These are phyloP conservation scores for Xylariaceae sp. DNA, from an alignment of 2,329 filamentous ascomycete species.

Conservation along the genomic window DNA sequence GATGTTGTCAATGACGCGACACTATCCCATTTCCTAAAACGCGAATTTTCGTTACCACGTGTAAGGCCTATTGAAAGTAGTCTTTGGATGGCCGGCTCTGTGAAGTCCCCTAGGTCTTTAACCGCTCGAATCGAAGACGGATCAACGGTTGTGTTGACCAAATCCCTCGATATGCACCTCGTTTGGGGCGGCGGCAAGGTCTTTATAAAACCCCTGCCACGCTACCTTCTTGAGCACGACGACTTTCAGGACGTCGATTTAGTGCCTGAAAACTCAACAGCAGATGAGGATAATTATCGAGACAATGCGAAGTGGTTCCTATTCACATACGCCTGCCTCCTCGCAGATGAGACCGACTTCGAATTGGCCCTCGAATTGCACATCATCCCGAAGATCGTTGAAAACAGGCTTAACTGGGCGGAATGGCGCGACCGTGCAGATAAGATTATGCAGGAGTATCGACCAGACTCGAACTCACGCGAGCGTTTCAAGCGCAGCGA, in stretches of 20 bases:
- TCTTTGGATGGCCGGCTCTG: neutral
- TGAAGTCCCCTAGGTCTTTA: neutral
- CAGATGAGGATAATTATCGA: neutral
- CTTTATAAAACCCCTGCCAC: conserved; percentile 3
- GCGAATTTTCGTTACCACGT: neutral
- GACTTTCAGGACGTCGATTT: neutral
- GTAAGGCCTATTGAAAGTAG: neutral
- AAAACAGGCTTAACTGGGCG: neutral
- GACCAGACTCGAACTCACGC: neutral
- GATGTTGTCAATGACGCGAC: neutral
- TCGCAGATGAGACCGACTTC: neutral
- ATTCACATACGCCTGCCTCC: neutral
- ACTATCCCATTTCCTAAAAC: neutral
- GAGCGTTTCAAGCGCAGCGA: neutral
- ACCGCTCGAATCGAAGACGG: neutral
- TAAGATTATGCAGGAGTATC: neutral
- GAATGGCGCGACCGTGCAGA: neutral
- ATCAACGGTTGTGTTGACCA: neutral
- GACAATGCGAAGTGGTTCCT: neutral
- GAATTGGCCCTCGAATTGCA: neutral
- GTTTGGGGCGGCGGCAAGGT: neutral
- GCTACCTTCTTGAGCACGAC: conserved; percentile 1
- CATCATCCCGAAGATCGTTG: neutral
- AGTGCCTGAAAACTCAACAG: neutral
- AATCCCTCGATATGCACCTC: conserved; percentile 4